These are phyloP conservation scores for Boletus coccyginus DNA, from an alignment of 768 basidiomycete species.

Conservation along the genomic window DNA sequence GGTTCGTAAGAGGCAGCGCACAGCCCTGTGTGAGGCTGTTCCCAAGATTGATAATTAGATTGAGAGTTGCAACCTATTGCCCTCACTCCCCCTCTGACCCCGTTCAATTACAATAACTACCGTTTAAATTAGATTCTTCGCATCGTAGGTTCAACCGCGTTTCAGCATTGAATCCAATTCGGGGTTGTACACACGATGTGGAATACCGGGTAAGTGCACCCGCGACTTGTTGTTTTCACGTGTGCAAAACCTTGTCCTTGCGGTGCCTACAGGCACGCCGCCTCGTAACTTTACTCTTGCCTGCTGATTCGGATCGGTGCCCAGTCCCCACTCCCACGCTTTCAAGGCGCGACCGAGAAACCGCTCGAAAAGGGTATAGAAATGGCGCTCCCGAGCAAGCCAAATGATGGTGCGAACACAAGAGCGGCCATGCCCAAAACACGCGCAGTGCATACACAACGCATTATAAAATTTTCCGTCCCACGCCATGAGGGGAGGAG, in stretches of 20 bases:
- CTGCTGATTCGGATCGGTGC: conserved; percentile 18
- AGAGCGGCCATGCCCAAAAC: conserved; percentile 28
- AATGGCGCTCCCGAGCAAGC: conserved; percentile 21
- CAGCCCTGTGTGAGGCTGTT: conserved; percentile 13
- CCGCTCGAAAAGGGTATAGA: conserved; percentile 3
- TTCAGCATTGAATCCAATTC: conserved; percentile 4
- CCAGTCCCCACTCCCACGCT: conserved; percentile 20
- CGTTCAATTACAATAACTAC: conserved; percentile 3
- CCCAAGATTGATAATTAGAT: conserved; percentile 15
- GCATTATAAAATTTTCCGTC: conserved; percentile 8
- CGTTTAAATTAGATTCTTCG: conserved; percentile 10
- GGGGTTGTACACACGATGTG: conserved; percentile 1
- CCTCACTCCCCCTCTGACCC: conserved; percentile 12
- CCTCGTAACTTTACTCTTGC: conserved; percentile 12
- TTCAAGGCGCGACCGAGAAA: conserved; percentile 9
- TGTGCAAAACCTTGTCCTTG: conserved; percentile 30
- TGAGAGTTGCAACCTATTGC: conserved; percentile 4
- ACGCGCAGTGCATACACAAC: conserved; percentile 19
- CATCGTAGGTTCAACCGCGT: conserved; percentile 9
- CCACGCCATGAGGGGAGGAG: conserved; percentile 15
- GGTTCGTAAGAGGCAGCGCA: conserved; percentile 10
- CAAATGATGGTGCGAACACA: conserved; percentile 19
- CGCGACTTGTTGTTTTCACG: conserved; percentile 4
- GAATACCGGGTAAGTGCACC: neutral
- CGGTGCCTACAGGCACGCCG: conserved; percentile 27